Evolutionary conservation across 2,329 filamentous ascomycete species (phyloP).

Genomic region (Clarireedia paspali): DNA sequence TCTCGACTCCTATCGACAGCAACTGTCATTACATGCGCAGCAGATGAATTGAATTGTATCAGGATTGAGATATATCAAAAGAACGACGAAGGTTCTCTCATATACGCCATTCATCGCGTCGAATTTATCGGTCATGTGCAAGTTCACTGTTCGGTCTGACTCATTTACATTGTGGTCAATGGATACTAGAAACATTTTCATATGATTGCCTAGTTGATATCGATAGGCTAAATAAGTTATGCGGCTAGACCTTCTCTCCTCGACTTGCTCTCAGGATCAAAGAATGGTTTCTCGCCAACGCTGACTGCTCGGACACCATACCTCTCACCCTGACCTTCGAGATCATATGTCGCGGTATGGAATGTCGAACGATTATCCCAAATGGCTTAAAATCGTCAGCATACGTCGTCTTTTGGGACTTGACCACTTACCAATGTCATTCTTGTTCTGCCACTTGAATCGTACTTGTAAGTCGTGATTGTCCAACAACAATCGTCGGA

Average conservation of each 20-base stretch:
- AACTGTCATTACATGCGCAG: no score
- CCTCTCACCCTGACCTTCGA: slow-evolving; percentile 39
- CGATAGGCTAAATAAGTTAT: neutral
- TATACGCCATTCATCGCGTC: no score
- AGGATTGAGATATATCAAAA: no score
- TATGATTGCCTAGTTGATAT: neutral
- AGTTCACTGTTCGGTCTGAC: neutral
- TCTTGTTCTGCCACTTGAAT: slow-evolving; percentile 29
- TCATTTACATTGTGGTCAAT: neutral
- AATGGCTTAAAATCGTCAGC: slow-evolving; percentile 32
- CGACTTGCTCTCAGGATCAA: slow-evolving; percentile 39
- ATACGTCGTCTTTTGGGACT: no score
- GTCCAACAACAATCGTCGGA: slow-evolving; percentile 41
- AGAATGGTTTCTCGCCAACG: slow-evolving; percentile 43
- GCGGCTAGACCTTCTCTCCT: slow-evolving; percentile 33
- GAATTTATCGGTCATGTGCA: no score
- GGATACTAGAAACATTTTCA: neutral
- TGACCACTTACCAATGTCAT: slow-evolving; percentile 24
- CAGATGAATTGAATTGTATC: no score
- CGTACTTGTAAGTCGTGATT: slow-evolving; percentile 51
- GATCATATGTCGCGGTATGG: slow-evolving; percentile 48
- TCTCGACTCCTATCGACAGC: no score
- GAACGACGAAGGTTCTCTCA: no score
- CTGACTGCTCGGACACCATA: slow-evolving; percentile 40
- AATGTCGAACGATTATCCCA: slow-evolving; percentile 50